phyloP scores from a whole-genome alignment of 805 yeast genomes.

The Candida maltosa region DNA sequence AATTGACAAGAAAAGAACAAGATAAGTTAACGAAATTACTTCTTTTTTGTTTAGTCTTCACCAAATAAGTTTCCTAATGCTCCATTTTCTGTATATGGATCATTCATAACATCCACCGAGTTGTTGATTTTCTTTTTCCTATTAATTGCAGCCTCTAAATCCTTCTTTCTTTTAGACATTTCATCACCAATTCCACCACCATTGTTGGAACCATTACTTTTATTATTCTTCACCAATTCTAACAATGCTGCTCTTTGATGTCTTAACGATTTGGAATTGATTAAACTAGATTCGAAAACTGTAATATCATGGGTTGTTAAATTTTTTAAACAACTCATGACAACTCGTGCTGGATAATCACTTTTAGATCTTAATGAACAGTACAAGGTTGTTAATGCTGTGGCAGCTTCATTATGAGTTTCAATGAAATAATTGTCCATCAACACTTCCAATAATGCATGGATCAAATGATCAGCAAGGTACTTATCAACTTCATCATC shows the following conservation, averaged over 20 bases:
- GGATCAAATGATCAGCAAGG: slow-evolving; percentile 62
- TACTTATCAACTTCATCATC: slow-evolving; percentile 75
- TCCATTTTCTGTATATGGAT: slow-evolving; percentile 69
- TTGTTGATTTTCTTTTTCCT: slow-evolving; percentile 40
- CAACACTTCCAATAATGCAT: slow-evolving; percentile 64
- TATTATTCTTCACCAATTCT: slow-evolving; percentile 68
- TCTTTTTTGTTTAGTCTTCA: slow-evolving; percentile 25
- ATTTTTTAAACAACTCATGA: slow-evolving; percentile 52
- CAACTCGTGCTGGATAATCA: slow-evolving; percentile 61
- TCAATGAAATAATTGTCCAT: slow-evolving; percentile 77
- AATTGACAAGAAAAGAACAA: too few species aligned
- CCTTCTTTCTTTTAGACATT: slow-evolving; percentile 50
- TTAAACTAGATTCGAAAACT: slow-evolving; percentile 60
- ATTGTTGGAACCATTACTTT: slow-evolving; percentile 25
- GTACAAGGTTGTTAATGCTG: slow-evolving; percentile 77
- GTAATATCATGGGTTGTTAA: slow-evolving; percentile 55
- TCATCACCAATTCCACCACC: slow-evolving; percentile 34
- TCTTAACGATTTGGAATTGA: slow-evolving; percentile 63
- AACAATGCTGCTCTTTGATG: slow-evolving; percentile 79
- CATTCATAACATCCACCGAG: slow-evolving; percentile 57
- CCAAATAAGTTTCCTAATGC: slow-evolving; percentile 61
- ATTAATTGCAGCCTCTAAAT: slow-evolving; percentile 43
- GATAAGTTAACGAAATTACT: too few species aligned
- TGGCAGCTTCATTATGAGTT: slow-evolving; percentile 89
- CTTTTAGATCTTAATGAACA: slow-evolving; percentile 68